These are phyloP conservation scores for slime mould (Dictyostelium discoideum) DNA, from an alignment of 78 protist species.

Conservation along the genomic window DNA sequence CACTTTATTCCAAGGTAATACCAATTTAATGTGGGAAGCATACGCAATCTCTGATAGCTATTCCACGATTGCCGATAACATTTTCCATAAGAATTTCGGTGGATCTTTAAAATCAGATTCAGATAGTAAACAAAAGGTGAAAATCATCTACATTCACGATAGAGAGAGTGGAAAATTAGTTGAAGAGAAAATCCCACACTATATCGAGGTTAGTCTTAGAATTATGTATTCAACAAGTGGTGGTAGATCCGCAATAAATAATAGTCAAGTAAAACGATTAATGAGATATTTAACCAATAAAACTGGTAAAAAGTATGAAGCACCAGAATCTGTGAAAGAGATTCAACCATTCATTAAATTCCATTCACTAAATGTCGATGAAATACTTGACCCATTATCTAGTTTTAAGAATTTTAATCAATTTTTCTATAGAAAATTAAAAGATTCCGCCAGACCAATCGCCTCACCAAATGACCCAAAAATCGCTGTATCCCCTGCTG, in stretches of 20 bases:
- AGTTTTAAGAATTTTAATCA: conserved; percentile 83
- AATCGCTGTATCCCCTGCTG: conserved; percentile 83
- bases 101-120: neutral
- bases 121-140: neutral
- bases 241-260: conserved; percentile 52
- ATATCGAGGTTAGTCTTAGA: conserved; percentile 66
- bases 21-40: conserved; percentile 59
- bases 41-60: conserved; percentile 49
- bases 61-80: conserved; percentile 71
- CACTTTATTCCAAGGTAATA: conserved; percentile 23
- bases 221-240: conserved; percentile 67
- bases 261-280: conserved; percentile 24
- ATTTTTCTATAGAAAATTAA: conserved; percentile 85
- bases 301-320: conserved; percentile 49
- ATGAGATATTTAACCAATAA: conserved; percentile 46
- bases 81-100: conserved; percentile 13
- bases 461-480: conserved; percentile 31
- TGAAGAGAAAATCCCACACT: conserved; percentile 78
- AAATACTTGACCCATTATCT: conserved; percentile 65
- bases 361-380: conserved; percentile 74
- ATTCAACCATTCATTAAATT: conserved; percentile 81
- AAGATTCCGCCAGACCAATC: conserved; percentile 83
- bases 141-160: conserved; percentile 46
- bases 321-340: conserved; percentile 62
- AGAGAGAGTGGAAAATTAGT: conserved; percentile 75